A percentile compares a stretch with the other conserved stretches of the same genome.
These are phyloP conservation scores for Aegilops bicornis DNA, from an alignment of 176 grass and related monocot genomes.

Conservation along the genomic window DNA sequence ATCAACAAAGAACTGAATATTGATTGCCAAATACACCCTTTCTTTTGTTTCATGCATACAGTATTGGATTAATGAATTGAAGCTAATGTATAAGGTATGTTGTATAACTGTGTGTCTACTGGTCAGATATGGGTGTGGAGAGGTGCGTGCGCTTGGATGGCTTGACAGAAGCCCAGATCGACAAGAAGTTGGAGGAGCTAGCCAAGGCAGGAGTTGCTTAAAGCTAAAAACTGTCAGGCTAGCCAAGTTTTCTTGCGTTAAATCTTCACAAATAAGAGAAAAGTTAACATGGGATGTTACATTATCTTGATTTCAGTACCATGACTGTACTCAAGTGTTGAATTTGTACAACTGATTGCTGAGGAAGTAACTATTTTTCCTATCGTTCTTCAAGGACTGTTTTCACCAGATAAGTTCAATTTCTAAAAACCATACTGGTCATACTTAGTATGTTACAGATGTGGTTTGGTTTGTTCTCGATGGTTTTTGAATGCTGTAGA, in stretches of 20 bases:
- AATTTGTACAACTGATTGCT: background rate
- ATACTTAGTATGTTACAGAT: background rate
- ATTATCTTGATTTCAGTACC: background rate
- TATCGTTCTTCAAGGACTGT: background rate
- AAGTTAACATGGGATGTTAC: background rate
- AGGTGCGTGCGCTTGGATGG: slow-evolving; percentile 67
- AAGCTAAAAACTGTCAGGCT: background rate
- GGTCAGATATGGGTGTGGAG: slow-evolving; percentile 68
- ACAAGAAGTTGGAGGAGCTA: slow-evolving; percentile 72
- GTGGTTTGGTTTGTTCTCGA: background rate
- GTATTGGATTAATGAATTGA: background rate
- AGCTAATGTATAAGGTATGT: background rate
- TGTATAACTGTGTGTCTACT: background rate
- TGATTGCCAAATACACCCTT: background rate
- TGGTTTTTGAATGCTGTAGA: background rate
- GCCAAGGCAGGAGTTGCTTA: slow-evolving; percentile 35
- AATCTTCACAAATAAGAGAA: slow-evolving; percentile 36
- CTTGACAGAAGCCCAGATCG: slow-evolving; percentile 57
- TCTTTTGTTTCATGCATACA: background rate
- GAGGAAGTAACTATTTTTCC: background rate
- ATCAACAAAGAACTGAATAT: background rate
- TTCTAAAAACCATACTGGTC: background rate
- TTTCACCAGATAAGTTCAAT: background rate
- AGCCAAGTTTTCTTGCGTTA: background rate
- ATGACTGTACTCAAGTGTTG: background rate